A percentile compares a stretch with the other conserved stretches of the same genome.
phyloP scores from a whole-genome alignment of 352 stramenopile species.

The Pythium rishiriense region DNA sequence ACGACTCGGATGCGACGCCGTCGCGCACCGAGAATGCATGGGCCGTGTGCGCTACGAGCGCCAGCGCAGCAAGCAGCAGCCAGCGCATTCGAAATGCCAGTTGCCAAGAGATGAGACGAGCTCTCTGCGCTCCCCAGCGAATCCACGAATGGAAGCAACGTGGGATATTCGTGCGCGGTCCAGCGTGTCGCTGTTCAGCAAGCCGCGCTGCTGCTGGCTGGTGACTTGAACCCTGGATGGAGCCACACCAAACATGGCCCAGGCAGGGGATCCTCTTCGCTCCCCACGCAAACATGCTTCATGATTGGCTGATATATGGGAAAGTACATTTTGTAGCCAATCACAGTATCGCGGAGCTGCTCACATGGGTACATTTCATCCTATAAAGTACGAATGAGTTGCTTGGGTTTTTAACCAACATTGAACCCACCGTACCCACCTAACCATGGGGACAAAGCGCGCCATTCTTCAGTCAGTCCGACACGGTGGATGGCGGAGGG shows the following conservation, averaged over 20 bases:
- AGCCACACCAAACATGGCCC: no score
- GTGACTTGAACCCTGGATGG: neutral
- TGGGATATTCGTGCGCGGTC: no score
- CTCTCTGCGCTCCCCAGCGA: no score
- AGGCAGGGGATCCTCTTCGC: no score
- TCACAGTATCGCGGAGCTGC: neutral
- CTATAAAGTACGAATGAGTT: constrained; percentile 7
- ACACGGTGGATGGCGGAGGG: neutral
- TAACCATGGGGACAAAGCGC: no score
- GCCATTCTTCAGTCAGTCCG: no score
- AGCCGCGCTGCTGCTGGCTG: no score
- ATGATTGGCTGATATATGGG: neutral
- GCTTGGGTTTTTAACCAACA: neutral
- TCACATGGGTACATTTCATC: neutral
- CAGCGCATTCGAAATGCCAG: no score
- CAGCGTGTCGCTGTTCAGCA: no score
- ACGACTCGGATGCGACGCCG: constrained; percentile 17
- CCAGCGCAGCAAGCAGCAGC: neutral
- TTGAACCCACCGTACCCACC: neutral
- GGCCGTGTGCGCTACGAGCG: neutral
- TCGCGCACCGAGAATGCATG: constrained; percentile 6
- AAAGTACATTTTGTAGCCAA: neutral
- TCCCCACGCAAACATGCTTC: neutral
- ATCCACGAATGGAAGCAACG: no score
- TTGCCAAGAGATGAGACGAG: no score